Evolutionary conservation across 352 stramenopile genomes (phyloP).

Genomic region (Phytophthora cryptogea): DNA sequence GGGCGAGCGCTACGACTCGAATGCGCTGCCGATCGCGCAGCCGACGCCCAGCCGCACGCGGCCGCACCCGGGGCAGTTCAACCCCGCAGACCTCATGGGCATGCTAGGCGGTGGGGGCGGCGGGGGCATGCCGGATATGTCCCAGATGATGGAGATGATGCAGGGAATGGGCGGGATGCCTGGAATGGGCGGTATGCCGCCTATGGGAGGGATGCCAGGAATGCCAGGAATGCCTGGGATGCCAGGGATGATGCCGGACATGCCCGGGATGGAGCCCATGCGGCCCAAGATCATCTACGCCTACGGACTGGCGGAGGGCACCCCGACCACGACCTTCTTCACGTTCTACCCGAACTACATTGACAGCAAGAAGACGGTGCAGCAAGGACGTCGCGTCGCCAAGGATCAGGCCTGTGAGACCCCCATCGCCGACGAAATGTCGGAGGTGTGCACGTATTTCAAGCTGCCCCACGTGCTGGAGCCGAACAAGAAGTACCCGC

Average conservation of each 20-base stretch:
- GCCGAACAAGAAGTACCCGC: constrained; percentile 81
- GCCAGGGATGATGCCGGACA: constrained; percentile 45
- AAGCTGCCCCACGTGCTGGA: constrained; percentile 84
- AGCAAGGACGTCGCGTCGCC: constrained; percentile 73
- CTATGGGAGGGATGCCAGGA: constrained; percentile 43
- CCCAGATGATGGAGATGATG: constrained; percentile 67
- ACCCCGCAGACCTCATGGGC: constrained; percentile 65
- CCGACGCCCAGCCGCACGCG: constrained; percentile 33
- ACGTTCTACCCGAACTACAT: constrained; percentile 91
- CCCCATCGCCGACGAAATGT: constrained; percentile 82
- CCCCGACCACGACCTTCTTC: constrained; percentile 58
- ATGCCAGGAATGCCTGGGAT: constrained; percentile 56
- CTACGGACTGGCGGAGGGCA: constrained; percentile 64
- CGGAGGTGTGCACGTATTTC: constrained; percentile 82
- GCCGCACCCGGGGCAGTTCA: constrained; percentile 39
- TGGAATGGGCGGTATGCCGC: constrained; percentile 42
- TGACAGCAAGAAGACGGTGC: constrained; percentile 81
- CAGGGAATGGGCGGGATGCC: constrained; percentile 56
- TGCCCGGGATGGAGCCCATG: constrained; percentile 56
- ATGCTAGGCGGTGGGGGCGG: constrained; percentile 45
- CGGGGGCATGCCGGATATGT: constrained; percentile 59
- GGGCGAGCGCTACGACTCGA: constrained; percentile 86
- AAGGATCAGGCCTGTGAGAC: constrained; percentile 71
- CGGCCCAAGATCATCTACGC: constrained; percentile 71
- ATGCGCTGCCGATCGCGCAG: constrained; percentile 53